Base-by-base conservation (phyloP, 108 stramenopile species). In the Fragilaria radians region DNA sequence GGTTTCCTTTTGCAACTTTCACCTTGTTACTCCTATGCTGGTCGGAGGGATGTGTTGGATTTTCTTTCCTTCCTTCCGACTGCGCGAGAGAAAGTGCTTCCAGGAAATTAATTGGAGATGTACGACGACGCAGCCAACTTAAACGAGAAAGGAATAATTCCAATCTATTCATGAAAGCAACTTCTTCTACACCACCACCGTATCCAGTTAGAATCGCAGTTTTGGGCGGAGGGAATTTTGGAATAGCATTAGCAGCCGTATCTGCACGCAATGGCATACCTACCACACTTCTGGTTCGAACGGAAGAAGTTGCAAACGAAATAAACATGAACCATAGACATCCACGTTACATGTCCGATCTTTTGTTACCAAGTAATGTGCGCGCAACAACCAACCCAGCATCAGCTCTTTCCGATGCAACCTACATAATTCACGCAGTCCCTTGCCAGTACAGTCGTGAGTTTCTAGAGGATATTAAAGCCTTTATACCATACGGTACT, bases 211-310 rank as follows among this genome's bases (percentile, higher is more conserved):
- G 86, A 48, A 72, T 91, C 32, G 81, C 92, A 22, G 92, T 97
- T 47, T 82, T 97, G 74, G 96, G 96, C 5, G 95, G 95, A 4
- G 96, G 96, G 5, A 94, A 95, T 72, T 97, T 97, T 66, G 95
- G 93, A 24, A 66, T 97, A 21, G 96, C 96, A 0, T 74, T 97
- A 48, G 87, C 92, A 62, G 78, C 78, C 34, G 82, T 95, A 48
- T 73, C 88, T 30, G 89, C 78, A 2, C 78, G 83, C 46, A 70
- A 83, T 52, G 85, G 88, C 36, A 68, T 91, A 32, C 87, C 93
- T 27, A 80, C 78, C 28, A 94, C 93, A 5, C 58, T 97, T 14
- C 76, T 97, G 47, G 86, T 96, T 33, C 82, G 96, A 30, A 72
- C 71, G 3, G 63, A 85, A 21, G 81, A 77, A 32, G 73, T 91